Evolutionary conservation across 441 rosid genomes (phyloP).

Genomic region (Hura crepitans): DNA sequence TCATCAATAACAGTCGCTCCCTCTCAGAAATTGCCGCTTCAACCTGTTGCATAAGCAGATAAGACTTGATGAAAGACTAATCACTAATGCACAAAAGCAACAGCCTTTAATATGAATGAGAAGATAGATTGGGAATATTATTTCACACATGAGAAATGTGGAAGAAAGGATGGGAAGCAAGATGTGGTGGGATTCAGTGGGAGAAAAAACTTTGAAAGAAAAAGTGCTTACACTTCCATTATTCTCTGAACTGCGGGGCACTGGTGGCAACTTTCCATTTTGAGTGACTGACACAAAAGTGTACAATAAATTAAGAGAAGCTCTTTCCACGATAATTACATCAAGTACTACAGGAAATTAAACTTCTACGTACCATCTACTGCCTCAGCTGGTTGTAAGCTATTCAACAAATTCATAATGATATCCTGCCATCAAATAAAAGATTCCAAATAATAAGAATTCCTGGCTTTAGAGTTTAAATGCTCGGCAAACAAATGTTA

Average conservation of each 20-base stretch:
- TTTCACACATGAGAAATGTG: not conserved
- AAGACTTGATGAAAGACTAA: not conserved
- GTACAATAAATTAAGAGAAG: constrained; percentile 12
- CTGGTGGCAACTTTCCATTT: constrained; percentile 81
- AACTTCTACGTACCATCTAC: constrained; percentile 56
- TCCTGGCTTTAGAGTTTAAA: constrained; percentile 5
- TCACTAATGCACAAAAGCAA: not conserved
- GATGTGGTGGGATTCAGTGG: too few relatives aligned
- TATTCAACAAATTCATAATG: constrained; percentile 55
- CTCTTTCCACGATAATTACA: not conserved
- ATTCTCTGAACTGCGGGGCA: constrained; percentile 62
- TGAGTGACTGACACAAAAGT: constrained; percentile 51
- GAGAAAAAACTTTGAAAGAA: not conserved
- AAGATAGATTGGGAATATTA: too few relatives aligned
- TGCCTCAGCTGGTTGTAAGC: constrained; percentile 56
- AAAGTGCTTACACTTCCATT: constrained; percentile 67
- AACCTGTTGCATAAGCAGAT: constrained; percentile 44
- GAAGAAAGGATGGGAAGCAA: not conserved
- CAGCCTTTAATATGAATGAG: not conserved
- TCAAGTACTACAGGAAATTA: constrained; percentile 3
- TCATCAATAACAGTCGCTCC: constrained; percentile 58
- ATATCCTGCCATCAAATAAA: constrained; percentile 56
- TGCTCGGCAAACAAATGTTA: constrained; percentile 2
- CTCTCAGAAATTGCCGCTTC: constrained; percentile 61
- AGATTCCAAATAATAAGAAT: constrained; percentile 16